These are phyloP conservation scores for Aulographum hederae DNA, from an alignment of 2,329 filamentous ascomycete species.

Conservation along the genomic window DNA sequence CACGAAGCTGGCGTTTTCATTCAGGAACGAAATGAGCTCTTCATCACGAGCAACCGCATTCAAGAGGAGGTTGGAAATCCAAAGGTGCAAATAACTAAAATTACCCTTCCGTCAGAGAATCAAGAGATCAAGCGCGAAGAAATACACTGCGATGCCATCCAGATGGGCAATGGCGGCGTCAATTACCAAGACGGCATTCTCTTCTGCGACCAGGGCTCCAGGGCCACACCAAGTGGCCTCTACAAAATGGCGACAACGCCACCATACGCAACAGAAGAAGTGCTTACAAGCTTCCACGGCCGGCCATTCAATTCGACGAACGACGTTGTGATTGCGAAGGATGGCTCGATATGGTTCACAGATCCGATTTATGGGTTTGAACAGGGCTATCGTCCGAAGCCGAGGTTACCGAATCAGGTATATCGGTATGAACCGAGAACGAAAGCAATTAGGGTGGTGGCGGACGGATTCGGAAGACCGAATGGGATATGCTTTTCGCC, in stretches of 20 bases:
- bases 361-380: constrained; percentile 41
- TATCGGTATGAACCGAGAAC: constrained; percentile 36
- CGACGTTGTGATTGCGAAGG: constrained; percentile 34
- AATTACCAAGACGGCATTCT: constrained; percentile 14
- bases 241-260: constrained; percentile 4
- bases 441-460: constrained; percentile 34
- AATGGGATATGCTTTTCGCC: constrained; percentile 42
- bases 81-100: constrained; percentile 8
- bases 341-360: constrained; percentile 50
- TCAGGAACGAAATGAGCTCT: constrained; percentile 13
- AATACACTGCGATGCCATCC: constrained; percentile 3
- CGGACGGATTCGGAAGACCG: constrained; percentile 36
- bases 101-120: constrained; percentile 1
- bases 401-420: constrained; percentile 37
- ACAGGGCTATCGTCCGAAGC: constrained; percentile 37
- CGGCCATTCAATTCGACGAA: constrained; percentile 43
- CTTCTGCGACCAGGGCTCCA: constrained; percentile 17
- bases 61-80: constrained; percentile 6
- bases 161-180: constrained; percentile 12
- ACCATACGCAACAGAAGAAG: constrained; percentile 9
- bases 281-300: constrained; percentile 42
- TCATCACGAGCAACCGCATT: constrained; percentile 20
- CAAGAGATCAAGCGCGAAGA: constrained; percentile 1
- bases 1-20: constrained; percentile 28
- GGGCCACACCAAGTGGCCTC: constrained; percentile 12